Evolutionary conservation across 306 rosid species (phyloP).

Genomic region (Prinsepia uniflora): DNA sequence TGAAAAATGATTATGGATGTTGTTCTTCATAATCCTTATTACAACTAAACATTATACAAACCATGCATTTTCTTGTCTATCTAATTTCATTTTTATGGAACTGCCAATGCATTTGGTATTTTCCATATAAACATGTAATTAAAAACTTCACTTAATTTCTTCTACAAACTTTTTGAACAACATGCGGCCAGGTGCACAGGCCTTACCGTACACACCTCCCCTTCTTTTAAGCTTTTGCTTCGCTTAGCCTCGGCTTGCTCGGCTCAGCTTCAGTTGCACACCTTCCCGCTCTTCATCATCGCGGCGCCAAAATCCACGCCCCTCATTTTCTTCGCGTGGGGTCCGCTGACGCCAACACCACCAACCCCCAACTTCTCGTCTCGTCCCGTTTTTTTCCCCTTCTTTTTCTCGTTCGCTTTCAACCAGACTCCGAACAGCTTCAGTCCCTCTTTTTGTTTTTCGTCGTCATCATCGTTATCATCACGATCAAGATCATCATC

Average conservation of each 20-base stretch:
- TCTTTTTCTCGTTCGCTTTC: conserved; percentile 32
- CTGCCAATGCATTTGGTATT: neutral
- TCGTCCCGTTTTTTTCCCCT: conserved; percentile 42
- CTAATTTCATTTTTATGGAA: neutral
- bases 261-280: conserved; percentile 39
- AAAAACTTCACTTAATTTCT: neutral
- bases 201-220: neutral
- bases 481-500: conserved; percentile 1
- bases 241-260: neutral
- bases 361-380: conserved; percentile 46
- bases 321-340: conserved; percentile 44
- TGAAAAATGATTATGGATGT: no score
- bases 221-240: no score
- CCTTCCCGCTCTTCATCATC: conserved; percentile 42
- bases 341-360: conserved; percentile 33
- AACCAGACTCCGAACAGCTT: conserved; percentile 95
- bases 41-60: neutral
- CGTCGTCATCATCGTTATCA: conserved; percentile 9
- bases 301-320: conserved; percentile 40
- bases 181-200: neutral
- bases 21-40: neutral
- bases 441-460: conserved; percentile 42
- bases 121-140: neutral
- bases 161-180: neutral
- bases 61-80: neutral